Evolutionary conservation across 257 asterid genomes (phyloP), one percentile per base, ranked within the genome.

Genomic region (Cinchona pubescens): DNA sequence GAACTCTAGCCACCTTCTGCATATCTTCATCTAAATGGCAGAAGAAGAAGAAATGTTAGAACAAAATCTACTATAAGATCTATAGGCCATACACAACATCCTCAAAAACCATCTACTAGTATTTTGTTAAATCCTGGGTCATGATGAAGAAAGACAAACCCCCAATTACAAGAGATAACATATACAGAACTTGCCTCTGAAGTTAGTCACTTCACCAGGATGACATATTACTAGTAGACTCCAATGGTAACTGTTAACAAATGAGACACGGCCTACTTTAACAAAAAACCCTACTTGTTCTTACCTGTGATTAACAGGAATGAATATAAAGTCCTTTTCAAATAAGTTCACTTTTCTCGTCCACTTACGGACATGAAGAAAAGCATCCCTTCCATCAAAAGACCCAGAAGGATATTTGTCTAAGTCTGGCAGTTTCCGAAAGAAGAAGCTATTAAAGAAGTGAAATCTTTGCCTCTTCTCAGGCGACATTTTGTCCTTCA

Each of bases 351-450:
- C 84, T 86, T 90, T 94, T 84, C 97, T 92, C 59, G 99, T 94
- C 99, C 99, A 94, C 83, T 92, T 94, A 77, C 97, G 96, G 80
- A 94, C 98, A 78, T 97, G 98, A 75, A 83, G 87, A 83, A 94
- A 94, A 78, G 97, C 94, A 77, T 97, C 93, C 76, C 83, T 90
- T 76, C 97, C 96, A 74, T 92, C 97, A 81, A 88, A 86, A 76
- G 93, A 90, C 81, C 91, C 89, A 66, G 94, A 84, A 59, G 99
- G 96, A 85, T 94, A 93, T 84, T 89, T 94, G 79, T 90, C 97
- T 92, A 94, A 80, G 87, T 94, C 95, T 67, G 96, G 95, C 87
- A 92, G 90, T 83, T 92, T 92, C 65, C 96, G 93, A 75, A 92
- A 94, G 86, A 94, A 94, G 90, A 94, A 92, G 83, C 97, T 85